phyloP scores from a whole-genome alignment of 805 yeast genomes.

The Candida alai region DNA sequence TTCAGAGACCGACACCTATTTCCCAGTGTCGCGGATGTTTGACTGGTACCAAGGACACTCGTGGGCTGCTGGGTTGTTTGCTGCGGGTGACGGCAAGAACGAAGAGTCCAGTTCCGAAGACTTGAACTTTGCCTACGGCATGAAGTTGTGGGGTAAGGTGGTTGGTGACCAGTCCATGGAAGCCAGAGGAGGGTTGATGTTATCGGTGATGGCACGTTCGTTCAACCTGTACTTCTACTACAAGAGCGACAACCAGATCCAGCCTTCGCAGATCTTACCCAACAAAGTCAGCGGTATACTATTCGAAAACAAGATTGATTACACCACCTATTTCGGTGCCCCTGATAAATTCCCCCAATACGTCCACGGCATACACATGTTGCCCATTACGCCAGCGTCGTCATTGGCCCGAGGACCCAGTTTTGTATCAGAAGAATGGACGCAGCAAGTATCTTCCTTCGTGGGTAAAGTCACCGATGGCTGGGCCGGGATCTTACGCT shows the following conservation, averaged over 20 bases:
- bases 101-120: slow-evolving; percentile 75
- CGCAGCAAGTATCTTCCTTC: slow-evolving; percentile 41
- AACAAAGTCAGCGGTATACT: slow-evolving; percentile 71
- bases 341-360: slow-evolving; percentile 42
- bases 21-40: slow-evolving; percentile 70
- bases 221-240: slow-evolving; percentile 54
- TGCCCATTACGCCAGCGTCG: slow-evolving; percentile 70
- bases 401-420: slow-evolving; percentile 52
- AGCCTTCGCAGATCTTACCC: slow-evolving; percentile 49
- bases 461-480: slow-evolving; percentile 51
- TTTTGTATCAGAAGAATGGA: slow-evolving; percentile 64
- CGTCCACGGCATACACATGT: slow-evolving; percentile 75
- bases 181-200: slow-evolving; percentile 55
- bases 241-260: slow-evolving; percentile 46
- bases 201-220: slow-evolving; percentile 54
- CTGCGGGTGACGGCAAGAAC: slow-evolving; percentile 70
- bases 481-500: slow-evolving; percentile 70
- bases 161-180: slow-evolving; percentile 55
- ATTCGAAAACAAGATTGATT: slow-evolving; percentile 69
- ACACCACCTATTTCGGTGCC: slow-evolving; percentile 68
- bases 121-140: slow-evolving; percentile 64
- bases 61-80: slow-evolving; percentile 71
- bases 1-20: slow-evolving; percentile 47
- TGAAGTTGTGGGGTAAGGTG: slow-evolving; percentile 64
- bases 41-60: slow-evolving; percentile 79